Evolutionary conservation across 1,139 yeast species (phyloP), one percentile per base, ranked within the genome.

Genomic region (Candida pseudoviswanathii): DNA sequence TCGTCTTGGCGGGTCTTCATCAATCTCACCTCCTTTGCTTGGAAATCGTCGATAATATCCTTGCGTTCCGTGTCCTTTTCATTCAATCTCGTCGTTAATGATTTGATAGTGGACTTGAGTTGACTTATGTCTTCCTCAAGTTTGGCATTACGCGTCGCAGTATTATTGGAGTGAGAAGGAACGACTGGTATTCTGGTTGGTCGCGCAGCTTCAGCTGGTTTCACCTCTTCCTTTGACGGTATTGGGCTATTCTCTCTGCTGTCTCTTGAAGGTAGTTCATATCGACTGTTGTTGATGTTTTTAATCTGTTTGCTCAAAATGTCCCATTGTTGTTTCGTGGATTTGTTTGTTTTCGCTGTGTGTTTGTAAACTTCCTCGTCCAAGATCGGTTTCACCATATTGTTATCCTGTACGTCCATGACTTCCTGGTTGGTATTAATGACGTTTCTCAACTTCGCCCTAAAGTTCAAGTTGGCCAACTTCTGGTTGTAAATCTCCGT

Each of bases 11-110:
- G n/a, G 34, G 5, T 34, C 25, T 42, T 33, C 31, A 33, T 33
- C 39, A 42, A 33, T 11, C 33, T 25, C 25, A 33, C 27, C 26
- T 42, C 45, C 10, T 42, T 42, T 26, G 39, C 39, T 11, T 33
- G 39, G n/a, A 42, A 42, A 11, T 42, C 45, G 11, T 34, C 40
- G 16, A 42, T 42, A 26, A 42, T 25, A 25, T 42, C 45, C 16
- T 42, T 42, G 5, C 39, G 38, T 33, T 42, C 45, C 9, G n/a
- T 33, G 6, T 25, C 37, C 16, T 42, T 33, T 16, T 34, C 32
- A 6, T 25, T 26, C 11, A 42, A 31, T 21, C 32, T 25, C 10
- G n/a, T n/a, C 25, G 9, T 34, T 32, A 42, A 42, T 11, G 40
- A 8, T 42, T 33, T 8, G 25, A 33, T 42, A 3, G 21, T 11